Percentiles rank a stretch among this genome's conserved stretches.
These are phyloP conservation scores for Magnolia changhungtana DNA, from an alignment of 164 flowering plant genomes.

Conservation along the genomic window DNA sequence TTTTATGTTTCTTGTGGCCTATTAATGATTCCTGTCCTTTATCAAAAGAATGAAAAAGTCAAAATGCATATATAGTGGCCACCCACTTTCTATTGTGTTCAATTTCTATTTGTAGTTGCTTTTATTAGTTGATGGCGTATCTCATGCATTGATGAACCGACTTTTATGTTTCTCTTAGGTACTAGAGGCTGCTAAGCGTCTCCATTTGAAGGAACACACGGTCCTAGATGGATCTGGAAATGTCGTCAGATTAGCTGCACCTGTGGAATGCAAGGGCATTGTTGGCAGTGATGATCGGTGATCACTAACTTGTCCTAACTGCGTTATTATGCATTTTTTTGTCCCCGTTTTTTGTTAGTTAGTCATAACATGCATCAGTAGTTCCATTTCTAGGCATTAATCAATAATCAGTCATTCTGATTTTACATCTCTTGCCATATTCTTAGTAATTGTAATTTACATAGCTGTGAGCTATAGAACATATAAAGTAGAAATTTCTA, in stretches of 20 bases:
- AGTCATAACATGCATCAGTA: no score
- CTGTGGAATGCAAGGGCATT: conserved; percentile 99
- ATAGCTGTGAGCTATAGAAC: no score
- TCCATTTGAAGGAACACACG: conserved; percentile 87
- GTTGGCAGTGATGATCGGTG: conserved; percentile 99
- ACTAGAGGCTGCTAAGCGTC: conserved; percentile 88
- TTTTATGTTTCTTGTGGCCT: background rate
- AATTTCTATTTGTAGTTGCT: background rate
- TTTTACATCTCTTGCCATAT: no score
- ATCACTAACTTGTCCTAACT: conserved; percentile 1
- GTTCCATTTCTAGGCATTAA: no score
- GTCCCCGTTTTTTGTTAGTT: background rate
- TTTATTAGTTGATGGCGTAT: background rate
- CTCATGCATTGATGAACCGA: background rate
- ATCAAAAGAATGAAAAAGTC: background rate
- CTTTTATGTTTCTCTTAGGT: conserved; percentile 42
- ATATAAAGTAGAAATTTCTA: no score
- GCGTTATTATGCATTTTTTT: background rate
- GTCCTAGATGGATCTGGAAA: conserved; percentile 84
- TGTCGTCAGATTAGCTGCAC: conserved; percentile 82
- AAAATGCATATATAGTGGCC: background rate
- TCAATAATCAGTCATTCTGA: no score
- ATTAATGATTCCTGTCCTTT: background rate
- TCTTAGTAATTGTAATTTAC: no score
- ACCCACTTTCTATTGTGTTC: background rate